Evolutionary conservation across 2,329 filamentous ascomycete species (phyloP).

Genomic region (Calonectria multiphialidica): DNA sequence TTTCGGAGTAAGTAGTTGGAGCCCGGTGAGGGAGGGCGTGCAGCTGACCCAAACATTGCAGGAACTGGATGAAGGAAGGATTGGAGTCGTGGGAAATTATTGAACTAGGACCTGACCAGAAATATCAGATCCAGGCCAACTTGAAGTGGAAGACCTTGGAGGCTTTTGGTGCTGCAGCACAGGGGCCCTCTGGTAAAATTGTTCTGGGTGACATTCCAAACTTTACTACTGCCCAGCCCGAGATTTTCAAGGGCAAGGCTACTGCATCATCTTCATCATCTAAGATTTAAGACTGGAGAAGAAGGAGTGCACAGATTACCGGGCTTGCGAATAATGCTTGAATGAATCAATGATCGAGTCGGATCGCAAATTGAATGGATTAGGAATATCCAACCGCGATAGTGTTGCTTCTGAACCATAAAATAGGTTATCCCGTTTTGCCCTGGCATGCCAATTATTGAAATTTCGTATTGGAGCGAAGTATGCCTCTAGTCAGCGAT

Average conservation of each 20-base stretch:
- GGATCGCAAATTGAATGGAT: not conserved
- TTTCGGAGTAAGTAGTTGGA: not conserved
- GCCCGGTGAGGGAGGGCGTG: too few species aligned
- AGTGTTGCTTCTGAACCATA: too few species aligned
- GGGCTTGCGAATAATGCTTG: not conserved
- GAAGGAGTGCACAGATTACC: not conserved
- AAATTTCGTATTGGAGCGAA: too few species aligned
- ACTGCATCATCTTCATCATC: not conserved
- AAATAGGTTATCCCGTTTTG: too few species aligned
- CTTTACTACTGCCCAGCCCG: not conserved
- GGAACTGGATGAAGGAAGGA: not conserved
- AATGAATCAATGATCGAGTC: not conserved
- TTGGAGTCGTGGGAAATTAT: not conserved
- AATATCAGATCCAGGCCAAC: not conserved
- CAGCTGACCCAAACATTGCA: not conserved
- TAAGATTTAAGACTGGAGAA: not conserved
- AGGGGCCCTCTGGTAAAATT: not conserved
- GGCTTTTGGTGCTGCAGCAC: not conserved
- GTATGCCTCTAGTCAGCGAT: too few species aligned
- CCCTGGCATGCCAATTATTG: too few species aligned
- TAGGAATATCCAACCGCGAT: not conserved
- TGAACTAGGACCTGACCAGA: not conserved
- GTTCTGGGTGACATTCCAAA: slow-evolving; percentile 5
- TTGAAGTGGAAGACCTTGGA: not conserved
- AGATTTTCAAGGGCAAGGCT: not conserved